Base-by-base conservation (phyloP, 2,329 filamentous ascomycete genomes). In the Neofusicoccum kwambonambiense region DNA sequence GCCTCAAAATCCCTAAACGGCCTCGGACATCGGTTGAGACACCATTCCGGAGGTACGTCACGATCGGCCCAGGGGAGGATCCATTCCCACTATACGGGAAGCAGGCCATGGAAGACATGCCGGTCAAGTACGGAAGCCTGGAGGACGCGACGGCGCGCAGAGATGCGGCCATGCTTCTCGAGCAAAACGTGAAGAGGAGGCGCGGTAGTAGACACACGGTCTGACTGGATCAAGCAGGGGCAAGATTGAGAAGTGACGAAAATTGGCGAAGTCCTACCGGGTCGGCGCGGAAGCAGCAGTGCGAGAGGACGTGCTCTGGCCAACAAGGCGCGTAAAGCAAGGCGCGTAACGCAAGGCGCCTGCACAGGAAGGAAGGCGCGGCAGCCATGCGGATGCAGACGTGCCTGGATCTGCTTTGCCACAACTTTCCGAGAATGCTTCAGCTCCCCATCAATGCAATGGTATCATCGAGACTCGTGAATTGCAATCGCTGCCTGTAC, bases 41-140 rank as follows among this genome's bases (percentile, higher is more conserved):
- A 35, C 62, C 62, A 11, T 54, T 64, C 37, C 62, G 62, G 8
- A 49, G 62, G 50, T 64, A 50, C 44, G 22, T 64, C 4, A 64
- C 62, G 35, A 64, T 64, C n/a, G 44, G 51, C 8, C 51, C 62
- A 39, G 42, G 35, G 7, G 62, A 64, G 17, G 62, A 64, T 35
- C 62, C 62, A 15, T 58, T 64, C 45, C 62, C 51, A 12, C 44
- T 57, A 11, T 58, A 64, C 11, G 52, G 51, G n/a, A 64, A 64
- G 51, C 51, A 45, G 34, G 62, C 52, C 27, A 64, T 64, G 62
- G 52, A 42, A 11, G 9, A 13, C n/a, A 57, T 64, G 52, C 51
- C 51, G 19, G 52, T 64, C 22, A 49, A 41, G 12, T 57, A 41
- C 2, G 62, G 62, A 1, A 64, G 62, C 62, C 13, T 49, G 51